phyloP scores from a whole-genome alignment of 148 eudicot species.

The Simmondsia chinensis region DNA sequence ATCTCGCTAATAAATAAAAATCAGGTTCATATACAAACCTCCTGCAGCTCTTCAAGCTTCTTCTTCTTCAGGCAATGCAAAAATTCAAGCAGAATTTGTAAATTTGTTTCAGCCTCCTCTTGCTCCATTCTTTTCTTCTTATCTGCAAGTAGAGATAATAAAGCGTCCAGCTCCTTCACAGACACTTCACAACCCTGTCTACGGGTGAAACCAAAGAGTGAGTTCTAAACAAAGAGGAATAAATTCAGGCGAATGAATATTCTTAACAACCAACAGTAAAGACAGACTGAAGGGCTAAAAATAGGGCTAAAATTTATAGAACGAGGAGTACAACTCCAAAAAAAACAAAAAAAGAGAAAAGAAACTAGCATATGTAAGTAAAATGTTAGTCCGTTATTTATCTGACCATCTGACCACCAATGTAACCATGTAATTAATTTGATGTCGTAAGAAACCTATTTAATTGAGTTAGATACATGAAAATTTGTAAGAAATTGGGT shows the following conservation, averaged over 20 bases:
- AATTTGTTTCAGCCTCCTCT: slow-evolving; percentile 81
- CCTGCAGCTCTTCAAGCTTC: slow-evolving; percentile 75
- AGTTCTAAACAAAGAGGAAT: slow-evolving; percentile 9
- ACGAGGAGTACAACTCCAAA: no score
- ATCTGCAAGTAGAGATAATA: slow-evolving; percentile 54
- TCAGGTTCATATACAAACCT: slow-evolving; percentile 35
- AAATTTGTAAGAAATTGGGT: no score
- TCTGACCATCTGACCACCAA: no score
- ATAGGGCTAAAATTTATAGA: neutral
- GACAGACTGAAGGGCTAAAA: no score
- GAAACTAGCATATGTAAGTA: no score
- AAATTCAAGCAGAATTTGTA: slow-evolving; percentile 67
- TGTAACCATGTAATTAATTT: no score
- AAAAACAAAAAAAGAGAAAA: no score
- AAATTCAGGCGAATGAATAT: neutral
- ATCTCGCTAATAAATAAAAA: neutral
- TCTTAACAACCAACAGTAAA: neutral
- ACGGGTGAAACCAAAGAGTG: slow-evolving; percentile 35
- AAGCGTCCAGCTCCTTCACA: slow-evolving; percentile 64
- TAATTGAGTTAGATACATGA: no score
- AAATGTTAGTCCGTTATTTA: no score
- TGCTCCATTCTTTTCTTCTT: slow-evolving; percentile 81
- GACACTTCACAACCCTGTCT: slow-evolving; percentile 91
- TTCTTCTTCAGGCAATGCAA: slow-evolving; percentile 52
- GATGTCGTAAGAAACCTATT: no score